Percentiles rank a stretch among this genome's conserved stretches.
Evolutionary conservation across 2,329 filamentous ascomycete genomes (phyloP).

Genomic region (Talaromyces islandicus): DNA sequence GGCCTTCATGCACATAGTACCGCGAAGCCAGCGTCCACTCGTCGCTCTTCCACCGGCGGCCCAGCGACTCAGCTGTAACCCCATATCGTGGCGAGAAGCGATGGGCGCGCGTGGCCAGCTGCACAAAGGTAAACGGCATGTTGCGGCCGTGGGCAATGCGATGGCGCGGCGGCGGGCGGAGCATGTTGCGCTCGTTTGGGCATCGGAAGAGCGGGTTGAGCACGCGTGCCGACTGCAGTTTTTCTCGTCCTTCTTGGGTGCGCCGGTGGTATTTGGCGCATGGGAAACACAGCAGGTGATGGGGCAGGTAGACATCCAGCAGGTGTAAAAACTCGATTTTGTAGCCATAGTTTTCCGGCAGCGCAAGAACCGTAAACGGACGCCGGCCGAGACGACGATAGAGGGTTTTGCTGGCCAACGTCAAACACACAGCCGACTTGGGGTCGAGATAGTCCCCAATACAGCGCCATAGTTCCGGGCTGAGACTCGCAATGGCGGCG

Average conservation of each 20-base stretch:
- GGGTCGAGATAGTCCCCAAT: slow-evolving; percentile 39
- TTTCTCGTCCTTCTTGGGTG: slow-evolving; percentile 48
- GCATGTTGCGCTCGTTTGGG: slow-evolving; percentile 46
- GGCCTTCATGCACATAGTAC: slow-evolving; percentile 49
- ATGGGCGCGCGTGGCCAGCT: slow-evolving; percentile 48
- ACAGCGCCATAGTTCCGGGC: slow-evolving; percentile 40
- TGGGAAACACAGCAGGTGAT: slow-evolving; percentile 55
- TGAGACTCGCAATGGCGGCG: slow-evolving; percentile 39
- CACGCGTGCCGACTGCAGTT: slow-evolving; percentile 45
- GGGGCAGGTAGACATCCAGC: slow-evolving; percentile 48
- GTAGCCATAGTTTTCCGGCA: slow-evolving; percentile 42
- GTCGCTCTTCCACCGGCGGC: slow-evolving; percentile 50
- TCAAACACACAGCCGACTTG: slow-evolving; percentile 45
- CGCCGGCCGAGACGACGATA: slow-evolving; percentile 35
- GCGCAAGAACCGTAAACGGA: slow-evolving; percentile 28
- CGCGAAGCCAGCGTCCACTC: slow-evolving; percentile 52
- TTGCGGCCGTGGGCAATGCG: slow-evolving; percentile 50
- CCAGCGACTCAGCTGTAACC: slow-evolving; percentile 41
- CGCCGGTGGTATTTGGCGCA: slow-evolving; percentile 53
- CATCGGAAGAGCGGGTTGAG: slow-evolving; percentile 54
- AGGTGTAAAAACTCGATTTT: slow-evolving; percentile 47
- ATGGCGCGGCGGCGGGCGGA: slow-evolving; percentile 43
- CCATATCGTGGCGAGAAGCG: slow-evolving; percentile 43
- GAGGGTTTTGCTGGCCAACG: slow-evolving; percentile 45
- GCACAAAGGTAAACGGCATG: slow-evolving; percentile 55